Conservation (phyloP, 768 basidiomycete species). For the Termitomyces sp. region DNA sequence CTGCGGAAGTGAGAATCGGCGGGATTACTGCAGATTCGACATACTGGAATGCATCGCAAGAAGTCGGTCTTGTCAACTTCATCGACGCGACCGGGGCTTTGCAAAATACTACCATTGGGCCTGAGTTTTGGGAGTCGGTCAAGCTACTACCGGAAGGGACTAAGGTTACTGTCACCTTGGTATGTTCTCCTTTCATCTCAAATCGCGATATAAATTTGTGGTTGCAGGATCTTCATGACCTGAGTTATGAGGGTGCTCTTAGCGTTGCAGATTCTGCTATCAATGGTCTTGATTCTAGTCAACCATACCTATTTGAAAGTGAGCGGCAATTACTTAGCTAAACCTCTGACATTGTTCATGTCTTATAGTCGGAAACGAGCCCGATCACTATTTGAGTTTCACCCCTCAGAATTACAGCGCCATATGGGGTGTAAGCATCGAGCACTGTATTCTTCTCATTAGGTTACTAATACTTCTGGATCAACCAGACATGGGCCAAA, state of each 20-base stretch:
- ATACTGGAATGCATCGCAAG: conserved; percentile 42
- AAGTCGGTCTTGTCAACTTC: conserved; percentile 41
- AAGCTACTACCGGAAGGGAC: conserved; percentile 45
- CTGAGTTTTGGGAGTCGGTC: conserved; percentile 47
- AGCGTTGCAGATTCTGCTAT: conserved; percentile 42
- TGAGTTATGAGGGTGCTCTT: conserved; percentile 41
- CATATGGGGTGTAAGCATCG: conserved; percentile 40
- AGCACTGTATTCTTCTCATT: neutral
- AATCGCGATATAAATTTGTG: neutral
- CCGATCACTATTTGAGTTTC: conserved; percentile 47
- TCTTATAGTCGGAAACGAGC: conserved; percentile 51
- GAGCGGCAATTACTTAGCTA: conserved; percentile 5
- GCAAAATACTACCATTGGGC: conserved; percentile 51
- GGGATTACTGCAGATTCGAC: conserved; percentile 57
- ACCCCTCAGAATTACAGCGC: conserved; percentile 43
- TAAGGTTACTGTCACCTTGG: conserved; percentile 45
- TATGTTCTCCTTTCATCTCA: conserved; percentile 18
- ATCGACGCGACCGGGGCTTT: conserved; percentile 42
- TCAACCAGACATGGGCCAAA: conserved; percentile 43
- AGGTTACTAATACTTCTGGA: neutral
- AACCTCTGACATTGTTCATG: neutral
- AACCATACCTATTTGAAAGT: conserved; percentile 48
- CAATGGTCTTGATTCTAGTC: conserved; percentile 32
- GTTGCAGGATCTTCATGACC: conserved; percentile 42
- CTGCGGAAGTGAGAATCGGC: conserved; percentile 49